Evolutionary conservation across 805 yeast species (phyloP).

Genomic region (Zygoascus biomembranicola): DNA sequence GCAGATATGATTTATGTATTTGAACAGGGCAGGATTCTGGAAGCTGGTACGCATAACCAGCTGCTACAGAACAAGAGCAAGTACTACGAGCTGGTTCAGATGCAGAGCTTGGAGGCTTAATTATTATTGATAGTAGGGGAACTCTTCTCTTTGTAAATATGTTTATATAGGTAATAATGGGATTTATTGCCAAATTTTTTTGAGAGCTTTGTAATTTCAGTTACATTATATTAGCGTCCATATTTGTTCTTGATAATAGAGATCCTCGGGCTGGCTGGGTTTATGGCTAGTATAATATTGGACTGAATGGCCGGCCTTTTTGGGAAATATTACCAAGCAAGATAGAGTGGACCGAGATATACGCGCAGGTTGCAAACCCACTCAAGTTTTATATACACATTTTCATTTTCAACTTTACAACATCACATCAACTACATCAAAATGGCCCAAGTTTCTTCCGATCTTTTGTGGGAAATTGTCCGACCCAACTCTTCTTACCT

Average conservation of each 20-base stretch:
- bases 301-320: too few relatives aligned
- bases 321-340: too few relatives aligned
- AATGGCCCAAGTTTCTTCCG: conserved; percentile 21
- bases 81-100: conserved; percentile 33
- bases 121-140: not conserved
- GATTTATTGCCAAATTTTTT: not conserved
- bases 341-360: not conserved
- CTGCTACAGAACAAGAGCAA: conserved; percentile 34
- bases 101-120: conserved; percentile 29
- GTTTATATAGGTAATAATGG: not conserved
- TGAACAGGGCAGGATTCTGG: conserved; percentile 52
- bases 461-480: conserved; percentile 45
- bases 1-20: conserved; percentile 57
- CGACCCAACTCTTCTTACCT: conserved; percentile 40
- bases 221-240: too few relatives aligned
- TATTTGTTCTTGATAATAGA: too few relatives aligned
- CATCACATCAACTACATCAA: not conserved
- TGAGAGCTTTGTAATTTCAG: not conserved
- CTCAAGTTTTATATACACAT: not conserved
- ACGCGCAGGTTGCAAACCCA: not conserved
- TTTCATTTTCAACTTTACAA: not conserved
- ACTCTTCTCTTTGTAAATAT: not conserved
- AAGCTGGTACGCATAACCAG: conserved; percentile 46
- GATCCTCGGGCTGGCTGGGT: too few relatives aligned
- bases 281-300: too few relatives aligned